These are phyloP conservation scores for Sarocladium strictum DNA, from an alignment of 2,329 filamentous ascomycete genomes.

Conservation along the genomic window DNA sequence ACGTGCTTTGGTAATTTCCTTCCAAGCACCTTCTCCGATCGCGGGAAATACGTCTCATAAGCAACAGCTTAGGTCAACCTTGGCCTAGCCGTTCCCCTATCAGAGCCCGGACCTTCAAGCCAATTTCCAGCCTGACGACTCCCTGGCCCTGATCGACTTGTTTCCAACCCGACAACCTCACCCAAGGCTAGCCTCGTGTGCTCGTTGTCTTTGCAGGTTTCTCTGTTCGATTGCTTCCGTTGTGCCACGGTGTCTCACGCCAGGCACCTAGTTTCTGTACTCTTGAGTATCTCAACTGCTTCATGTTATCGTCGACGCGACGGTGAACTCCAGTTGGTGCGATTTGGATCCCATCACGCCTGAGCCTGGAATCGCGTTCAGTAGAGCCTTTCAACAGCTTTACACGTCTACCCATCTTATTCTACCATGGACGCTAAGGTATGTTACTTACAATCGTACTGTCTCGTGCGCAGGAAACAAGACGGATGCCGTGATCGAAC, in stretches of 20 bases:
- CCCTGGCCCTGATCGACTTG: background rate
- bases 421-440: constrained; percentile 2
- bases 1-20: background rate
- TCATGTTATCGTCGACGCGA: constrained; percentile 7
- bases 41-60: background rate
- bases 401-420: background rate
- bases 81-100: background rate
- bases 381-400: background rate
- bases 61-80: constrained; percentile 6
- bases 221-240: background rate
- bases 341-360: background rate
- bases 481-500: background rate
- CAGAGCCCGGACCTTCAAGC: constrained; percentile 4
- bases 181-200: background rate
- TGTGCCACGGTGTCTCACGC: too few relatives aligned
- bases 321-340: background rate
- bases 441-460: background rate
- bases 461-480: background rate
- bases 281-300: background rate
- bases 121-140: constrained; percentile 3
- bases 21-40: background rate
- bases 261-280: background rate
- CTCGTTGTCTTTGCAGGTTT: constrained; percentile 3
- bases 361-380: background rate
- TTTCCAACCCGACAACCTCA: background rate